Evolutionary conservation across 495 filamentous ascomycete genomes (phyloP).

Genomic region (Aspergillus sclerotioniger): DNA sequence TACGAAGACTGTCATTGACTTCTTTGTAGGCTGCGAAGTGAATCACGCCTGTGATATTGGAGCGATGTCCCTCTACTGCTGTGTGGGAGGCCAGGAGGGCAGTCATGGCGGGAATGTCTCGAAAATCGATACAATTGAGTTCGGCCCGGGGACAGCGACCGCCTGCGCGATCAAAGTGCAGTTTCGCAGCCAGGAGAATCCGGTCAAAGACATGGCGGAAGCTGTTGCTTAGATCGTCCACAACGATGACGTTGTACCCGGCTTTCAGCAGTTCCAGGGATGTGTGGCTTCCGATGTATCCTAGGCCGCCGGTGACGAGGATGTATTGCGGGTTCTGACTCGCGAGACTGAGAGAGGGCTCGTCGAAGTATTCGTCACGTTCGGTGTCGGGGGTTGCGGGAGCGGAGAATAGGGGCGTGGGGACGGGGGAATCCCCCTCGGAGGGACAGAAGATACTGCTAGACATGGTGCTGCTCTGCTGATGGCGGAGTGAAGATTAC

Average conservation of each 20-base stretch:
- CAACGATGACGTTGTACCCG: constrained; percentile 58
- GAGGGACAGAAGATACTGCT: background rate
- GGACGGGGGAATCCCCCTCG: constrained; percentile 2
- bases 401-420: constrained; percentile 2
- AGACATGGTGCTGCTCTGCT: background rate
- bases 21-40: constrained; percentile 63
- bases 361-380: constrained; percentile 1
- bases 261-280: constrained; percentile 57
- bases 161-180: constrained; percentile 23
- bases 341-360: background rate
- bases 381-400: constrained; percentile 2
- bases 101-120: constrained; percentile 39
- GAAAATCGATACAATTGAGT: constrained; percentile 53
- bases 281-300: constrained; percentile 64
- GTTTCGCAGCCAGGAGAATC: constrained; percentile 45
- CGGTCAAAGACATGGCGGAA: constrained; percentile 50
- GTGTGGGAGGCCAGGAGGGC: constrained; percentile 33
- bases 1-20: constrained; percentile 48
- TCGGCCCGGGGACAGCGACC: constrained; percentile 10
- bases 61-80: no score
- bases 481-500: background rate
- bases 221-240: constrained; percentile 62
- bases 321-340: constrained; percentile 35
- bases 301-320: constrained; percentile 61
- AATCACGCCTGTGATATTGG: constrained; percentile 56